Evolutionary conservation across 495 filamentous ascomycete genomes (phyloP).

Genomic region (Pseudoneurospora amorphoporcata): DNA sequence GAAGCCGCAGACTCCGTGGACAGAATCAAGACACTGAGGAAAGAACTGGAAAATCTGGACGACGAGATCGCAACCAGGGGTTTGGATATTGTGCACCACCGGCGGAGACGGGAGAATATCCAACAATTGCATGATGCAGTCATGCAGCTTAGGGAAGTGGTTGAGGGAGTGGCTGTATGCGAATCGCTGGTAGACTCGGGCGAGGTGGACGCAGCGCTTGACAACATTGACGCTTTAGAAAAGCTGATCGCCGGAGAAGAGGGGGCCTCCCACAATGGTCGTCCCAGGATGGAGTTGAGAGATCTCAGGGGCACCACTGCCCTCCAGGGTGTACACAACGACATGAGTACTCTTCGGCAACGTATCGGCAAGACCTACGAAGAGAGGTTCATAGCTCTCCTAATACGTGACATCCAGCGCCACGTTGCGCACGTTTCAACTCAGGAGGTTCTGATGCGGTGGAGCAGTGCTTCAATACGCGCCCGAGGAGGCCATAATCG

Average conservation of each 20-base stretch:
- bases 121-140: slow-evolving; percentile 72
- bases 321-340: slow-evolving; percentile 66
- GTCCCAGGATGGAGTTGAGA: slow-evolving; percentile 27
- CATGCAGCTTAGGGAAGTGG: slow-evolving; percentile 67
- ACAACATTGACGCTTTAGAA: slow-evolving; percentile 66
- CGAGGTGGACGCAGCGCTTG: slow-evolving; percentile 67
- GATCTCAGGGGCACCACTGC: slow-evolving; percentile 75
- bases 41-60: slow-evolving; percentile 71
- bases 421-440: slow-evolving; percentile 70
- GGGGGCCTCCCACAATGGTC: slow-evolving; percentile 16
- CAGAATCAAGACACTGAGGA: slow-evolving; percentile 70
- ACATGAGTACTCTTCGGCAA: slow-evolving; percentile 61
- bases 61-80: slow-evolving; percentile 80
- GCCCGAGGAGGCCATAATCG: slow-evolving; percentile 54
- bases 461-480: slow-evolving; percentile 44
- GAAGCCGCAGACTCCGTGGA: slow-evolving; percentile 88
- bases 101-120: slow-evolving; percentile 74
- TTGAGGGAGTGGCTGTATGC: slow-evolving; percentile 63
- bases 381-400: slow-evolving; percentile 61
- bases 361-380: slow-evolving; percentile 86
- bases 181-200: slow-evolving; percentile 74
- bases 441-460: slow-evolving; percentile 68
- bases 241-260: slow-evolving; percentile 63
- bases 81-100: slow-evolving; percentile 73
- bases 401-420: slow-evolving; percentile 69